Percentiles rank a stretch among this genome's conserved stretches.
These are phyloP conservation scores for Solanum pennellii DNA, from an alignment of 257 asterid species.

Conservation along the genomic window DNA sequence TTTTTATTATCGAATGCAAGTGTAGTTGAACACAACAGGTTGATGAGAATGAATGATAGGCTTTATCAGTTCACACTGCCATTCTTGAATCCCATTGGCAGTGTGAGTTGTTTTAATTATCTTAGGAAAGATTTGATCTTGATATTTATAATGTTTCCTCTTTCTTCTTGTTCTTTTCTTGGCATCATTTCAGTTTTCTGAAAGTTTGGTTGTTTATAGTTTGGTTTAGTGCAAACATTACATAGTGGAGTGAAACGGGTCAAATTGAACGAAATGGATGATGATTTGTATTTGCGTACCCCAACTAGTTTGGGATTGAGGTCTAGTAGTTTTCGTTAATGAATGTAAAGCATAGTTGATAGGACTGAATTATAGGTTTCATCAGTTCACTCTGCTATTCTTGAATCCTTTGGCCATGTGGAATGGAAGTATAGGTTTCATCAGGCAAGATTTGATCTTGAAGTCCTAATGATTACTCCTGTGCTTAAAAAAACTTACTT, in stretches of 20 bases:
- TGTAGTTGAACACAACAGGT: neutral
- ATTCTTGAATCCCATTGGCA: neutral
- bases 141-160: neutral
- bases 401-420: neutral
- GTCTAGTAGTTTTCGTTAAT: neutral
- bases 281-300: neutral
- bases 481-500: neutral
- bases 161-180: neutral
- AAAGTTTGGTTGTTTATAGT: neutral
- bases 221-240: neutral
- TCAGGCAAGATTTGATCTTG: neutral
- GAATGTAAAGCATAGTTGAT: neutral
- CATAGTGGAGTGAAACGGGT: neutral
- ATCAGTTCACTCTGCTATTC: neutral
- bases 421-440: neutral
- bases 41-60: neutral
- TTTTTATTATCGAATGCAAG: neutral
- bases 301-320: neutral
- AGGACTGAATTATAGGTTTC: neutral
- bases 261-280: neutral
- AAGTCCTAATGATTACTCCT: neutral
- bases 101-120: neutral
- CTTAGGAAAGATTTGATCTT: neutral
- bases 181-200: neutral
- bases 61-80: neutral